These are phyloP conservation scores for Apiospora marii DNA, from an alignment of 2,329 filamentous ascomycete species.

Conservation along the genomic window DNA sequence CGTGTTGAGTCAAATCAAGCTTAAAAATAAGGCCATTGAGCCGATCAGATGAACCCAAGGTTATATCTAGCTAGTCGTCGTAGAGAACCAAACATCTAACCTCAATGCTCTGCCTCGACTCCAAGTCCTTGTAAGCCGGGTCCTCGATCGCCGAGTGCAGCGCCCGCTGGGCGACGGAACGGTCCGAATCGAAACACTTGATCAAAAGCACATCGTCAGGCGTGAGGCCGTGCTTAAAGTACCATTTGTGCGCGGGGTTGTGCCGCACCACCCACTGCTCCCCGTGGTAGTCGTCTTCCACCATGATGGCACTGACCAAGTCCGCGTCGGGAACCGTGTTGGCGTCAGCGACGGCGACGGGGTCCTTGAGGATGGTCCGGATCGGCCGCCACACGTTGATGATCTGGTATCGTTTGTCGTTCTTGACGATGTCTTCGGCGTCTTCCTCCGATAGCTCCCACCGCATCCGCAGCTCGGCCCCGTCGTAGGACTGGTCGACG, in stretches of 20 bases:
- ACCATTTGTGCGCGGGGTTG: slow-evolving; percentile 54
- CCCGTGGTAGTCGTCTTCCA: slow-evolving; percentile 39
- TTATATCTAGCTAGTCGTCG: slow-evolving; percentile 14
- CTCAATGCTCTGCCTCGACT: slow-evolving; percentile 66
- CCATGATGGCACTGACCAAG: slow-evolving; percentile 49
- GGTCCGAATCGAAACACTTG: slow-evolving; percentile 67
- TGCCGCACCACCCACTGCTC: slow-evolving; percentile 54
- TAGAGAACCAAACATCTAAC: slow-evolving; percentile 58
- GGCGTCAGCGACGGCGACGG: slow-evolving; percentile 59
- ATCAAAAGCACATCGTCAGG: slow-evolving; percentile 63
- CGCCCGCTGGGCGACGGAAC: slow-evolving; percentile 56
- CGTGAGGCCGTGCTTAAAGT: slow-evolving; percentile 56
- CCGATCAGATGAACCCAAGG: not conserved
- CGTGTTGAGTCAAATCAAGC: no score
- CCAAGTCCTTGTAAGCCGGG: slow-evolving; percentile 42
- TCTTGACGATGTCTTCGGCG: slow-evolving; percentile 45
- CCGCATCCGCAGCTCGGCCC: slow-evolving; percentile 45
- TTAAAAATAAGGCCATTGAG: no score
- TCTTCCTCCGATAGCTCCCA: slow-evolving; percentile 49
- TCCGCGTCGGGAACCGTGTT: slow-evolving; percentile 55
- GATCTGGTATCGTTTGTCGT: slow-evolving; percentile 53
- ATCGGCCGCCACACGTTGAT: slow-evolving; percentile 61
- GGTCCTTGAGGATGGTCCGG: slow-evolving; percentile 58
- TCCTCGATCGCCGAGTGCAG: slow-evolving; percentile 62
- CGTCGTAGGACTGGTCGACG: slow-evolving; percentile 61